phyloP scores from a whole-genome alignment of 1,284 basidiomycete species.

The Rhodotorula sp. region DNA sequence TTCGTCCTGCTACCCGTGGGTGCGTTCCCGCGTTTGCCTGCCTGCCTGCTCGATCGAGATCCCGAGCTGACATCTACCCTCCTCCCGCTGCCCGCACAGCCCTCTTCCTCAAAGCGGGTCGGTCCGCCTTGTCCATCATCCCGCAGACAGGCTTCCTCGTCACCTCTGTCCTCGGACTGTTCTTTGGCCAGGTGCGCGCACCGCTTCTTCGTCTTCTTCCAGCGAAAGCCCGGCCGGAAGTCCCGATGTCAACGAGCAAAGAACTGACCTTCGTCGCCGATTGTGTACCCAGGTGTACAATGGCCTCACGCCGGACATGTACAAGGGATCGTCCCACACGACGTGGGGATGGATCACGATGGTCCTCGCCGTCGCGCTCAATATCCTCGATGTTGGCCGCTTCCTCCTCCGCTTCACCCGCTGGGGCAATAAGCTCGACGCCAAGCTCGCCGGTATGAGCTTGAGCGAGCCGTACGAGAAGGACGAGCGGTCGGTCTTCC shows the following conservation, averaged over 20 bases:
- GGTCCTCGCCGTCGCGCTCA: slow-evolving; percentile 58
- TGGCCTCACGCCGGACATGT: slow-evolving; percentile 76
- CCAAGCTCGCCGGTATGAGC: background rate
- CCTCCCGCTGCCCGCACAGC: slow-evolving; percentile 51
- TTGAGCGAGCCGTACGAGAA: slow-evolving; percentile 19
- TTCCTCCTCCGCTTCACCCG: slow-evolving; percentile 44
- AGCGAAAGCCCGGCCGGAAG: background rate
- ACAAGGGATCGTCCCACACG: slow-evolving; percentile 61
- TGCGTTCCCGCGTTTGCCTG: slow-evolving; percentile 48
- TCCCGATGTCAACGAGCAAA: background rate
- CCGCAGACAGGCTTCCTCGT: slow-evolving; percentile 61
- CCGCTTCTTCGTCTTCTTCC: background rate
- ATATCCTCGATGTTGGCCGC: slow-evolving; percentile 60
- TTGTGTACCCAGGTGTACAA: slow-evolving; percentile 49
- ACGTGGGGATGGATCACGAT: slow-evolving; percentile 64
- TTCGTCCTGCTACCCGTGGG: slow-evolving; percentile 69
- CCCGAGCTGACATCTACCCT: background rate
- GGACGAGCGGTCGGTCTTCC: slow-evolving; percentile 6
- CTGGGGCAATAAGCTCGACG: background rate
- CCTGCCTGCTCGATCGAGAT: too few relatives aligned
- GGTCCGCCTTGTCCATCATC: slow-evolving; percentile 61
- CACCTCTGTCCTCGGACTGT: slow-evolving; percentile 59
- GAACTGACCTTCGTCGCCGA: background rate
- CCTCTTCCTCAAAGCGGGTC: slow-evolving; percentile 69
- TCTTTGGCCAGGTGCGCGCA: slow-evolving; percentile 49